Conservation (phyloP, 805 yeast genomes). For the Wickerhamiella nectarea region DNA sequence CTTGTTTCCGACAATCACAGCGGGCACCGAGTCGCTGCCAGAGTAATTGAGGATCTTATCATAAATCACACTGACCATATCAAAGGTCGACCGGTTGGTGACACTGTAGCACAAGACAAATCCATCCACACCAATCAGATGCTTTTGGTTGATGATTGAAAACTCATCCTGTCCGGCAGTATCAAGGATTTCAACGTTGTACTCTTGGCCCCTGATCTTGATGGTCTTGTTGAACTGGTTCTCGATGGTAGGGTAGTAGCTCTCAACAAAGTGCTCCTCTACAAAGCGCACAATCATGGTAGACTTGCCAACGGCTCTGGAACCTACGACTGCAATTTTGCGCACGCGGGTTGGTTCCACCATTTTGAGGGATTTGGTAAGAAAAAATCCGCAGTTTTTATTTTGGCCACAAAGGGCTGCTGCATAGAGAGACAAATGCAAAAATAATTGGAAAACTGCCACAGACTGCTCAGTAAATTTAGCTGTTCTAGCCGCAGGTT, state of each 20-base stretch:
- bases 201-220: slow-evolving; percentile 56
- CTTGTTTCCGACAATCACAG: slow-evolving; percentile 66
- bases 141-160: slow-evolving; percentile 63
- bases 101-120: slow-evolving; percentile 72
- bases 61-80: slow-evolving; percentile 57
- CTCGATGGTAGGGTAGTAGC: slow-evolving; percentile 83
- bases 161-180: slow-evolving; percentile 93
- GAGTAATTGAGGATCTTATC: slow-evolving; percentile 62
- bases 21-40: slow-evolving; percentile 59
- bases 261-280: slow-evolving; percentile 77
- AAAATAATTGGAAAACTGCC: too few species aligned
- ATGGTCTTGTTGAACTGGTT: slow-evolving; percentile 66
- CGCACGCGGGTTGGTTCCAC: slow-evolving; percentile 28
- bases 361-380: slow-evolving; percentile 10
- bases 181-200: slow-evolving; percentile 71
- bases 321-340: slow-evolving; percentile 75
- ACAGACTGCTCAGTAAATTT: too few species aligned
- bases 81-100: slow-evolving; percentile 64
- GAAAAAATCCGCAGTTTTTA: background rate
- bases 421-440: too few species aligned
- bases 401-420: too few species aligned
- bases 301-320: slow-evolving; percentile 77
- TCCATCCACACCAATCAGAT: slow-evolving; percentile 71
- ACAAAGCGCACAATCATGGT: slow-evolving; percentile 74
- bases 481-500: too few species aligned